Evolutionary conservation across 1,284 basidiomycete species (phyloP), one percentile per base, ranked within the genome.

Genomic region (Singerocomus inundabilis): DNA sequence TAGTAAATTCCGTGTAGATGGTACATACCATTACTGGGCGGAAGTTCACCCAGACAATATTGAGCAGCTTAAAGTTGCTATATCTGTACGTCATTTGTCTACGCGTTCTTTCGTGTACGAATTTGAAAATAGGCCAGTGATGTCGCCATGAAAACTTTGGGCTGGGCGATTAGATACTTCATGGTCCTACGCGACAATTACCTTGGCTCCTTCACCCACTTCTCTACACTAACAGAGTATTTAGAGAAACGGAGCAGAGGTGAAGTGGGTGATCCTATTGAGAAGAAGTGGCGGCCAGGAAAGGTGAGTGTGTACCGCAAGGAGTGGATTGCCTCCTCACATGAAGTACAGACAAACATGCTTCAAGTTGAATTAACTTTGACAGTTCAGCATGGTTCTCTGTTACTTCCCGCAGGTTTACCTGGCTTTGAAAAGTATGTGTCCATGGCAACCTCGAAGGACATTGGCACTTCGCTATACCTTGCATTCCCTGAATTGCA

Each of bases 181-280:
- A 88, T 98, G 82, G 83, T 88, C 40, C 63, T 96, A 46, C 83
- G 88, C 48, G 92, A 95, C 59, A 96, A 97, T 66, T 97, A 97
- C 67, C 84, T 96, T 49, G 94, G 94, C 16, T 79, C 81, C 5
- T 97, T 94, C 68, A 96, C 93, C 1, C 89, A 94, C 59, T 97
- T 93, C 62, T 85, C 85, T 7, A 95, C 91, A 0, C 76, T 92
- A 44, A 79, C 79, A 28, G 94, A 97, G 70, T 94, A 91, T 63
- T 72, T 93, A 45, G 80, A 85, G 48, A 87, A 84, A 64, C 78
- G 81, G 26, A 77, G 73, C 46, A 74, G 72, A 51, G 68, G 77
- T 6, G 75, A 81, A 21, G 74, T 84, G 6, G 93, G 93, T 5
- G 93, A 97, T 68, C 91, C 91, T 1, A 76, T 94, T 2, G 72